Evolutionary conservation across 306 rosid genomes (phyloP).

Genomic region (Prunus mume): DNA sequence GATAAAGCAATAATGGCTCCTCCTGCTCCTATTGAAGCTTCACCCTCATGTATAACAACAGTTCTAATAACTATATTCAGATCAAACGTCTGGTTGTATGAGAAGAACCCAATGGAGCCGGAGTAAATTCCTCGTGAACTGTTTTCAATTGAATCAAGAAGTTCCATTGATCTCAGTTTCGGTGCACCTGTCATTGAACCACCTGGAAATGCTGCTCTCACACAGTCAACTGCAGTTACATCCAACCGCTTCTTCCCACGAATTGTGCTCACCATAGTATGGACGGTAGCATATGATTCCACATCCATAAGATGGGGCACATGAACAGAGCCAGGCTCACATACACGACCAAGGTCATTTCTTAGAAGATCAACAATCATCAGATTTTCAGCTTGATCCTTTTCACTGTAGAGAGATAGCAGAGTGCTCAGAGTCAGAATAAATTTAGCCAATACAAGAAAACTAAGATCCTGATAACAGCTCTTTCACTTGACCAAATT

Average conservation of each 20-base stretch:
- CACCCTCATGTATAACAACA: constrained; percentile 67
- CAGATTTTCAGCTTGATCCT: constrained; percentile 94
- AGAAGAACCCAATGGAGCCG: constrained; percentile 89
- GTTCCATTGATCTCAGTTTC: constrained; percentile 92
- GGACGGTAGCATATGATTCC: constrained; percentile 92
- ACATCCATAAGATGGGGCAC: constrained; percentile 91
- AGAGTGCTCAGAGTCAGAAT: background rate
- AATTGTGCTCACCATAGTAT: constrained; percentile 95
- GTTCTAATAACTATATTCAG: constrained; percentile 95
- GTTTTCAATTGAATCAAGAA: constrained; percentile 74
- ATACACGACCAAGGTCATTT: constrained; percentile 95
- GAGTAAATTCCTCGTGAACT: constrained; percentile 94
- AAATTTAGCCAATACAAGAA: background rate
- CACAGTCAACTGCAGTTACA: constrained; percentile 64
- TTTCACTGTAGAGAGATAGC: constrained; percentile 53
- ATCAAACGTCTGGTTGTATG: constrained; percentile 90
- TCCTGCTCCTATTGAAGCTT: constrained; percentile 99
- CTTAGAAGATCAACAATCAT: constrained; percentile 98
- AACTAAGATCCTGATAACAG: background rate
- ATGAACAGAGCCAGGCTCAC: constrained; percentile 91
- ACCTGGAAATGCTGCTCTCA: constrained; percentile 92
- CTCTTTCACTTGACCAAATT: background rate
- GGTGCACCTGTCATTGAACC: constrained; percentile 99
- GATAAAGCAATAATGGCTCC: constrained; percentile 92
- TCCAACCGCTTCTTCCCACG: constrained; percentile 69